Evolutionary conservation across 2,329 filamentous ascomycete genomes (phyloP).

Genomic region (Blumeria hordei): DNA sequence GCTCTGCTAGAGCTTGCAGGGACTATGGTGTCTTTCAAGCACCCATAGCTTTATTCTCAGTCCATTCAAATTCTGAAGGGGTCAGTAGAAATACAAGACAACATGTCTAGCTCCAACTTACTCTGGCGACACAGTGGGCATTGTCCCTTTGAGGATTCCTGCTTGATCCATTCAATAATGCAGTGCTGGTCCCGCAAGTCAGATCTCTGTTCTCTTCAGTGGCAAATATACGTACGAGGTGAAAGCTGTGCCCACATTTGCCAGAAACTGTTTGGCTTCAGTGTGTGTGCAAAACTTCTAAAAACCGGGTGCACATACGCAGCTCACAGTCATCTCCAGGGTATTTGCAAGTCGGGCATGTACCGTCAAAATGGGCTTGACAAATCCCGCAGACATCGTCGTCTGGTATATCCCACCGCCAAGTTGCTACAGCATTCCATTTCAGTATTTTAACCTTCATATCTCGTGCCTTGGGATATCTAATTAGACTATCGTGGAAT

Average conservation of each 20-base stretch:
- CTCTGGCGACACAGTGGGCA: conserved; percentile 97
- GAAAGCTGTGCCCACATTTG: conserved; percentile 92
- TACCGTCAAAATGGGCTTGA: conserved; percentile 91
- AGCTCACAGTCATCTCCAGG: conserved; percentile 89
- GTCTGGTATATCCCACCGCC: conserved; percentile 93
- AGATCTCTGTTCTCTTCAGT: too few species aligned
- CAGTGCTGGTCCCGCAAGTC: conserved; percentile 41
- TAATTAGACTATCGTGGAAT: too few species aligned
- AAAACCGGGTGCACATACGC: conserved; percentile 27
- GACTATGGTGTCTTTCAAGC: too few species aligned
- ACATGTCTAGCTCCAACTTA: conserved; percentile 19
- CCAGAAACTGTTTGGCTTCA: conserved; percentile 46
- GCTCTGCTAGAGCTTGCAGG: too few species aligned
- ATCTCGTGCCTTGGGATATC: too few species aligned
- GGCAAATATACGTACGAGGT: conserved; percentile 45
- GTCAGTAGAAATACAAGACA: neutral
- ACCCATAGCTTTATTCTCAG: conserved; percentile 3
- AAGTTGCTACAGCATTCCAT: conserved; percentile 87
- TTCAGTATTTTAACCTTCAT: conserved; percentile 94
- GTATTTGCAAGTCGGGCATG: conserved; percentile 93
- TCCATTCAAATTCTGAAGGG: conserved; percentile 26
- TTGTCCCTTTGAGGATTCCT: conserved; percentile 76
- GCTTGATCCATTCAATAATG: conserved; percentile 85
- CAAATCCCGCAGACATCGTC: conserved; percentile 98
- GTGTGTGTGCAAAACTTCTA: neutral